phyloP scores from a whole-genome alignment of 495 filamentous ascomycete genomes.

The Physcia stellaris region DNA sequence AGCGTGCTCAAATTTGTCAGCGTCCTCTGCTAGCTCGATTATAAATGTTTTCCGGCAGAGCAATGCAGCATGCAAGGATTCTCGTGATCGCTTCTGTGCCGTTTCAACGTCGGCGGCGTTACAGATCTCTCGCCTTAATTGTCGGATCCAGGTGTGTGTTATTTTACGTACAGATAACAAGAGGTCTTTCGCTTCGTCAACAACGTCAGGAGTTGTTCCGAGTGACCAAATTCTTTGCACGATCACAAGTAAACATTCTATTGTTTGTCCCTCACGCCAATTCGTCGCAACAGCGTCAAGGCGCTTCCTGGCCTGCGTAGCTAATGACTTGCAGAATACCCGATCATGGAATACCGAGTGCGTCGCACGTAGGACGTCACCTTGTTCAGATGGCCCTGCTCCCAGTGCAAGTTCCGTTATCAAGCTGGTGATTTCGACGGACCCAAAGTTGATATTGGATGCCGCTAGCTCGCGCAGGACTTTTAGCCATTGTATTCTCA shows the following conservation, averaged over 20 bases:
- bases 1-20: neutral
- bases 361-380: neutral
- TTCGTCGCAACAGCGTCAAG: neutral
- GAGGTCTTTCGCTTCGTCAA: conserved; percentile 3
- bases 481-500: conserved; percentile 5
- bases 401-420: conserved; percentile 1
- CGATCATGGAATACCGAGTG: neutral
- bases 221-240: neutral
- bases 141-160: conserved; percentile 28
- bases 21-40: conserved; percentile 2
- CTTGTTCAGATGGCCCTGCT: neutral
- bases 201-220: neutral
- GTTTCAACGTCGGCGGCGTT: conserved; percentile 25
- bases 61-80: conserved; percentile 34
- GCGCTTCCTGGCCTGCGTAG: neutral
- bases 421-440: conserved; percentile 1
- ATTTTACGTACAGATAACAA: conserved; percentile 16
- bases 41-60: too few species aligned
- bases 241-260: neutral
- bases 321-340: conserved; percentile 3
- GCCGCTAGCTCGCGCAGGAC: conserved; percentile 5
- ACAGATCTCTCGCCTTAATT: conserved; percentile 30
- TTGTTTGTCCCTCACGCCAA: conserved; percentile 1
- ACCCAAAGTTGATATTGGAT: conserved; percentile 2
- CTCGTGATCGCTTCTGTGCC: conserved; percentile 21